Base-by-base conservation (phyloP, 345 rosid genomes). In the Rhodamnia rubescens region DNA sequence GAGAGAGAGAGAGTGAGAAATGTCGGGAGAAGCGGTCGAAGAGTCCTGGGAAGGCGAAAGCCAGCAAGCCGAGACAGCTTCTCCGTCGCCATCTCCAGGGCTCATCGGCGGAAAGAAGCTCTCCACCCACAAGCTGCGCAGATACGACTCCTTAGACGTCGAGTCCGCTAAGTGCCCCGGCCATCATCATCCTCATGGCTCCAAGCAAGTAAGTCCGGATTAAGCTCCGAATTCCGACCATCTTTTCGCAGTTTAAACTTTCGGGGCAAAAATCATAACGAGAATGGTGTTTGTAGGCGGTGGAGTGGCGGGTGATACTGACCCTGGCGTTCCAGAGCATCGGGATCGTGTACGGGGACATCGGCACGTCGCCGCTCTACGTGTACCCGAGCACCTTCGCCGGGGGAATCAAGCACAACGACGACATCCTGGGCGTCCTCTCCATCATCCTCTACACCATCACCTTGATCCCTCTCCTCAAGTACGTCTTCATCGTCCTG, bases 361-460 rank as follows among this genome's bases (percentile, higher is more conserved):
- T 93, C 0, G 95, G 94, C 2, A 93, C 96, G 15, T 94, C 95
- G 27, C 95, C 94, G 11, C 88, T 94, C 6, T 93, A 94, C 52
- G 93, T 92, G 6, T 94, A 58, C 57, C 27, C 91, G 0, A 89
- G 92, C 85, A 87, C 90, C 9, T 91, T 92, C 86, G 0, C 85
- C 3, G 22, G 69, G 7, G 95, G 92, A 1, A 88, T 94, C 51
- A 58, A 84, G 5, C 86, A 92, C 85, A 83, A 49, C 36, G 94
- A 94, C 7, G 96, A 94, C 69, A 84, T 92, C 12, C 53, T 92
- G 53, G 95, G 93, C 15, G 93, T 91, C 1, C 93, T 94, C 8
- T 92, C 95, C 57, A 84, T 94, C 75, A 92, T 94, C 74, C 18
- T 91, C 20, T 94, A 93, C 29, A 92, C 96, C 1, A 50, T 93